A percentile compares a stretch with the other conserved stretches of the same genome.
phyloP scores from a whole-genome alignment of 2,329 filamentous ascomycete genomes.

The Fusarium newnesense region DNA sequence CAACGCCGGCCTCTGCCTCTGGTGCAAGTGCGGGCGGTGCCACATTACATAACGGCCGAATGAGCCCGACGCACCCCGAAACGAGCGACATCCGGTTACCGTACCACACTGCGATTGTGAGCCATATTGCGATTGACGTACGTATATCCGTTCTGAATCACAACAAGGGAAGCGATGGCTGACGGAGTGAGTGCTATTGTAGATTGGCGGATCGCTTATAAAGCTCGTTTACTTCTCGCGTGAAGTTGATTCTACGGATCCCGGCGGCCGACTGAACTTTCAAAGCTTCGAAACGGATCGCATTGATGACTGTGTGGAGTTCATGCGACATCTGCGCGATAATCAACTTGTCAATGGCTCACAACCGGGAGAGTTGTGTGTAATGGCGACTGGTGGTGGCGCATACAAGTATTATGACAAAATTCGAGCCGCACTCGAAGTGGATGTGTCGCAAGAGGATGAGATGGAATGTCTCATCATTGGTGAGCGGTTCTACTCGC shows the following conservation, averaged over 20 bases:
- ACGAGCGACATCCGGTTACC: conserved; percentile 95
- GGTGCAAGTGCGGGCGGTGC: conserved; percentile 38
- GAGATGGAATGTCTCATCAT: conserved; percentile 99
- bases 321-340: conserved; percentile 85
- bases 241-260: conserved; percentile 80
- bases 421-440: conserved; percentile 83
- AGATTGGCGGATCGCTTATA: conserved; percentile 95
- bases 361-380: conserved; percentile 77
- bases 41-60: conserved; percentile 53
- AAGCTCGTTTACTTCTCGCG: conserved; percentile 98
- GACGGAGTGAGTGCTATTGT: conserved; percentile 19
- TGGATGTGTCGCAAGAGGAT: conserved; percentile 91
- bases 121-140: conserved; percentile 96
- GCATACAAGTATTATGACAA: conserved; percentile 97
- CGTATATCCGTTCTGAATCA: conserved; percentile 50
- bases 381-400: conserved; percentile 96
- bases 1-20: conserved; percentile 58
- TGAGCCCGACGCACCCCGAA: conserved; percentile 67
- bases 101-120: conserved; percentile 94
- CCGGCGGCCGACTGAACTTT: conserved; percentile 92
- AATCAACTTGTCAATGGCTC: conserved; percentile 85
- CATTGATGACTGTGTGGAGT: conserved; percentile 93
- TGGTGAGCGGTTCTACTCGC: conserved; percentile 62
- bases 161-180: conserved; percentile 23
- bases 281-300: conserved; percentile 95